Evolutionary conservation across 345 rosid genomes (phyloP).

Genomic region (Camelina hispida): DNA sequence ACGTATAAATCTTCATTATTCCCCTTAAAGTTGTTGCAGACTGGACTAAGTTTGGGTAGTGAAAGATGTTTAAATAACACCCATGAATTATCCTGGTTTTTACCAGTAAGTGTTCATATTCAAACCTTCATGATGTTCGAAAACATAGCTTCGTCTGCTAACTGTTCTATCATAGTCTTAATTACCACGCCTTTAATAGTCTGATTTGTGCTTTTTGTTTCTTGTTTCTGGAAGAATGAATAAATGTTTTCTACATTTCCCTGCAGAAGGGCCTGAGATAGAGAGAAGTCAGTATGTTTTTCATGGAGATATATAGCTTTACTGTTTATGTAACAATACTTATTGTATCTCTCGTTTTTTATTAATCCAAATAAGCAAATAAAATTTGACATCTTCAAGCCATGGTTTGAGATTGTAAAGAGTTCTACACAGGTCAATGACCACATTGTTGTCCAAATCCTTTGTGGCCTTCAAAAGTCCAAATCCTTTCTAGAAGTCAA

Average conservation of each 20-base stretch:
- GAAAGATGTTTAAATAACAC: no score
- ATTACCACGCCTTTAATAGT: background rate
- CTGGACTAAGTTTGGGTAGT: no score
- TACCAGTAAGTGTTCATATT: no score
- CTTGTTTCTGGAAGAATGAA: conserved; percentile 7
- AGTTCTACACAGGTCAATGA: background rate
- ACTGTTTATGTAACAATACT: no score
- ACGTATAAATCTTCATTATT: no score
- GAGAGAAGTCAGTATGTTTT: background rate
- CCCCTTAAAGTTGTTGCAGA: no score
- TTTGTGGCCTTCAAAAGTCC: background rate
- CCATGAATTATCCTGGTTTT: no score
- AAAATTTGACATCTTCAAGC: background rate
- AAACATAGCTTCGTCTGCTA: conserved; percentile 19
- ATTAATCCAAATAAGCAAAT: background rate
- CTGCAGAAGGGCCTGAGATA: background rate
- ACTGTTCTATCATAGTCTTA: no score
- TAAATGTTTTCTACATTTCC: background rate
- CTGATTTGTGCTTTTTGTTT: conserved; percentile 1
- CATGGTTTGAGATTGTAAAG: background rate
- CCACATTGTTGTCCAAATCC: background rate
- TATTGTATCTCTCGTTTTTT: no score
- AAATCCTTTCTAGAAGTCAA: background rate
- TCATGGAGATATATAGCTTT: no score
- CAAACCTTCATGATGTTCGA: conserved; percentile 5